Base-by-base conservation (phyloP, 345 rosid species). In the Combretum micranthum region DNA sequence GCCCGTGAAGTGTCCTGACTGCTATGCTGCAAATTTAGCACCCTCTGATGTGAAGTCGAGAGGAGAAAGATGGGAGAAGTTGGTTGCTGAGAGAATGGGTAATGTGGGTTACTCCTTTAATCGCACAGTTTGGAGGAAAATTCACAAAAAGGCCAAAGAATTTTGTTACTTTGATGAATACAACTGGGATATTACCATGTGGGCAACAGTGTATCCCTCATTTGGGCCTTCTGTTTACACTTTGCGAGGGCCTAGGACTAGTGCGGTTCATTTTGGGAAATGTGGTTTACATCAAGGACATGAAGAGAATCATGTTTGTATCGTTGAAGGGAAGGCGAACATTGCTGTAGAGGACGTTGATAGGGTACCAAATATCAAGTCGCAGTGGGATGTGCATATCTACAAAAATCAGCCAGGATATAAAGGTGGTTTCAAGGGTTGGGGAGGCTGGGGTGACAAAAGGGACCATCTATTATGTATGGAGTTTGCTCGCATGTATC, bases 361-460 rank as follows among this genome's bases (percentile, higher is more conserved):
- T 71, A 79, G 69, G 76, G 78, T 65, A n/a, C 67, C 65, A 26
- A 89, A 80, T 69, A 74, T 89, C 52, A 73, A 86, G 42, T 56
- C 83, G 20, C 69, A 53, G 52, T 93, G 99, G 99, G 66, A 61
- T 20, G 79, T 89, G 53, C 76, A 59, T 39, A 67, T 82, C 26
- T 74, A 55, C 56, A 50, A 82, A 77, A 64, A 82, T 74, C 97
- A 93, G 66, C 69, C 87, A 1, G 99, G 99, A 44, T 93, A 93
- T 69, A 80, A 90, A 79, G 99, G 92, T 54, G 96, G 97, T 49
- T 89, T 89, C 78, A 82, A 82, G 71, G 99, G 99, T 59, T 93
- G 99, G 99, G 99, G 99, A 67, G 97, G 99, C 65, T 93, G 99
- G 99, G 97, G 97, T 0, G 99, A 93, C 52, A 74, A 78, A 20